These are phyloP conservation scores for Collybia sordida DNA, from an alignment of 768 basidiomycete genomes.

Conservation along the genomic window DNA sequence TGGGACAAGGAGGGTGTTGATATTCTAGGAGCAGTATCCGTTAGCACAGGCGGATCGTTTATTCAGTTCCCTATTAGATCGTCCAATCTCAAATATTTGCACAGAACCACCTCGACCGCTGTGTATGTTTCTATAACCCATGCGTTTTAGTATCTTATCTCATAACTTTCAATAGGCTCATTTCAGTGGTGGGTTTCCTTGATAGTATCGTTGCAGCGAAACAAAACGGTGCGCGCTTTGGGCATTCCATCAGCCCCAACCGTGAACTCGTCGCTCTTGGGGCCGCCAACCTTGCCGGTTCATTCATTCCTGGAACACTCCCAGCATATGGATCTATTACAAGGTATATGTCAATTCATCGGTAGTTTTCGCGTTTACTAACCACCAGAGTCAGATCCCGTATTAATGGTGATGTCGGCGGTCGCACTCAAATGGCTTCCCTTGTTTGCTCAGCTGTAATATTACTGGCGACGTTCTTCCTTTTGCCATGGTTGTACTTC, in stretches of 20 bases:
- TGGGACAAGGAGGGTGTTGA: conserved; percentile 83
- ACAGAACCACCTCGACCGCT: conserved; percentile 81
- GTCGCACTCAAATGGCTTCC: conserved; percentile 86
- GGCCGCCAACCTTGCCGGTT: conserved; percentile 73
- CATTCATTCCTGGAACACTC: conserved; percentile 85
- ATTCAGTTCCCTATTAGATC: conserved; percentile 72
- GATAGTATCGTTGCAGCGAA: conserved; percentile 96
- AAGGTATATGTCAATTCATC: conserved; percentile 45
- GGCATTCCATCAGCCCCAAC: conserved; percentile 89
- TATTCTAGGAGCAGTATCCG: conserved; percentile 77
- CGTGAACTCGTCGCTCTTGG: conserved; percentile 94
- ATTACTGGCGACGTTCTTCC: conserved; percentile 84
- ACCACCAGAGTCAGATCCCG: conserved; percentile 50
- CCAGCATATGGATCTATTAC: conserved; percentile 95
- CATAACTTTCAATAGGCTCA: conserved; percentile 45
- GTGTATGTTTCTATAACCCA: conserved; percentile 45
- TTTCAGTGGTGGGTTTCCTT: conserved; percentile 85
- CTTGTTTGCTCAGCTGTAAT: conserved; percentile 73
- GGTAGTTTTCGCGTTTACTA: background rate
- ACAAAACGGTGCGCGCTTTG: conserved; percentile 82
- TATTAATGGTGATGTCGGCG: conserved; percentile 91
- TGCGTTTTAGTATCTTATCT: background rate
- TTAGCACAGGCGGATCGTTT: conserved; percentile 59
- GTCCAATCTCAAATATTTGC: conserved; percentile 61
- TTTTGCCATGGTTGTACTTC: conserved; percentile 82